Conservation (phyloP, 768 basidiomycete genomes). For the Hortiboletus flavorubellus region DNA sequence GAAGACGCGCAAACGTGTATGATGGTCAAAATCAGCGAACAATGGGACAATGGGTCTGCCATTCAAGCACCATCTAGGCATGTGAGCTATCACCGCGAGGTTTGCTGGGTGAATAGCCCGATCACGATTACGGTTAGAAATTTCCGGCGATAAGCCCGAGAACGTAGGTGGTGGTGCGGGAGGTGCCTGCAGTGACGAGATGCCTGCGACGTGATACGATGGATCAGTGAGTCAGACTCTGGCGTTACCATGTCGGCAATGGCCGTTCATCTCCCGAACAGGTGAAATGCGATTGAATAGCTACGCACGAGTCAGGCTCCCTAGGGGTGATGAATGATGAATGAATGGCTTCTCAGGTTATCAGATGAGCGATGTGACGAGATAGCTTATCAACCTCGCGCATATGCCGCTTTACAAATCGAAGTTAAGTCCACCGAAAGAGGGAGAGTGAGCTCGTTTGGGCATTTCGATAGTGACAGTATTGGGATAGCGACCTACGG, state of each 20-base stretch:
- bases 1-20: neutral
- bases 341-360: conserved; percentile 15
- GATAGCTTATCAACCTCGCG: conserved; percentile 15
- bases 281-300: conserved; percentile 8
- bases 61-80: conserved; percentile 7
- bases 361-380: conserved; percentile 16
- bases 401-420: neutral
- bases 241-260: neutral
- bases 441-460: neutral
- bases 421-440: neutral
- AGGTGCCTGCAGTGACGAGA: neutral
- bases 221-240: neutral
- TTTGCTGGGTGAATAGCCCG: neutral
- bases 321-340: neutral
- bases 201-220: neutral
- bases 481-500: neutral
- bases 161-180: neutral
- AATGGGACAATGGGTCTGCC: conserved; percentile 19
- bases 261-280: conserved; percentile 9
- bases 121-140: neutral
- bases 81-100: conserved; percentile 12
- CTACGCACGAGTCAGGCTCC: conserved; percentile 8
- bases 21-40: conserved; percentile 18
- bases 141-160: conserved; percentile 2
- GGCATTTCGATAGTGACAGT: conserved; percentile 6